phyloP scores from a whole-genome alignment of 1,284 basidiomycete species.

The Inonotus hispidus region DNA sequence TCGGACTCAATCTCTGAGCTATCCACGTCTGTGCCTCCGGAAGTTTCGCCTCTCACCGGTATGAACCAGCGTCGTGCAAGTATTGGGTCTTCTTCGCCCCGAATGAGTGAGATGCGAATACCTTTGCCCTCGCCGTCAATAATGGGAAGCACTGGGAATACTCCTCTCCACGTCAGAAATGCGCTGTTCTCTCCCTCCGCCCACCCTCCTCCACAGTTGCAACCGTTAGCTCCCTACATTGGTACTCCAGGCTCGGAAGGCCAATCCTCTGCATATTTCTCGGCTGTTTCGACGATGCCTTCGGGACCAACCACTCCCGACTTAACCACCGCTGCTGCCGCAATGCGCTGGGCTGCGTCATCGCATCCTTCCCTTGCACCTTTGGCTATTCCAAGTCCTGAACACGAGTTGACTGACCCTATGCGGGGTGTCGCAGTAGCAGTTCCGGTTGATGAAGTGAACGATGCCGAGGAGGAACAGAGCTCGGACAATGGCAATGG shows the following conservation, averaged over 20 bases:
- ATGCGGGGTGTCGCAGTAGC: conserved; percentile 67
- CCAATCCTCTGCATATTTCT: conserved; percentile 12
- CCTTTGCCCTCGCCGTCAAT: conserved; percentile 15
- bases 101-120: conserved; percentile 6
- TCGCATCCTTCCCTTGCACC: conserved; percentile 71
- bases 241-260: conserved; percentile 23
- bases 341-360: conserved; percentile 73
- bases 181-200: conserved; percentile 9
- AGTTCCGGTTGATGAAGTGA: conserved; percentile 39
- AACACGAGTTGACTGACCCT: conserved; percentile 82
- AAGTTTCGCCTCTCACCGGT: conserved; percentile 8
- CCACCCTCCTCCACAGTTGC: conserved; percentile 8
- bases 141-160: background rate
- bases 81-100: conserved; percentile 11
- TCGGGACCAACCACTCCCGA: conserved; percentile 36
- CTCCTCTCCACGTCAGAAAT: background rate
- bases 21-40: conserved; percentile 5
- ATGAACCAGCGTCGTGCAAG: conserved; percentile 16
- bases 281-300: conserved; percentile 21
- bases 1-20: background rate
- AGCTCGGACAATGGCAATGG: conserved; percentile 10
- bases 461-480: conserved; percentile 7
- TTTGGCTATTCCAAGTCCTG: conserved; percentile 78
- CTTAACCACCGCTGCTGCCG: conserved; percentile 67
- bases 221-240: conserved; percentile 30